Percentiles rank a stretch among this genome's conserved stretches.
Conservation (phyloP, 495 filamentous ascomycete species). For the Apodospora peruviana region DNA sequence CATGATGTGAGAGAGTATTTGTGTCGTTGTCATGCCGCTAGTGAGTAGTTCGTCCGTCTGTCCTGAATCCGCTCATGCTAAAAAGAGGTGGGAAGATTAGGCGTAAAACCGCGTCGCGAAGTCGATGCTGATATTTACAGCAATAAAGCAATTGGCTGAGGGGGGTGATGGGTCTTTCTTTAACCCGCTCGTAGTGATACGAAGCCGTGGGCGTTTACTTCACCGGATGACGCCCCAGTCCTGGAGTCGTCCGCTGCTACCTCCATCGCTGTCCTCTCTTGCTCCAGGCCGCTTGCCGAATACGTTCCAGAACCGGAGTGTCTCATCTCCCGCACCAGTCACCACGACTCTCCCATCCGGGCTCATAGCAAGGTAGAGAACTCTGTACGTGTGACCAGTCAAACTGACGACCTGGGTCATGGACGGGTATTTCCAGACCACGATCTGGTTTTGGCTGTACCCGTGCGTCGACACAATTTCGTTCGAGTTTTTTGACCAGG, state of each 20-base stretch:
- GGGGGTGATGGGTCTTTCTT: no score
- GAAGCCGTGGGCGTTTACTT: no score
- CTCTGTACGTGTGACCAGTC: conserved; percentile 93
- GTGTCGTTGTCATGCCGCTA: no score
- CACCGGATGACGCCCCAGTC: conserved; percentile 71
- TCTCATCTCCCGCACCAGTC: conserved; percentile 95
- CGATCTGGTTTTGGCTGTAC: conserved; percentile 97
- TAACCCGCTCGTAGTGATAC: no score
- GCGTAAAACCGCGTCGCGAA: no score
- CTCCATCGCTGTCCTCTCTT: conserved; percentile 42
- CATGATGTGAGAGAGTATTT: no score
- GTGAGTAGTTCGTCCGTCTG: no score
- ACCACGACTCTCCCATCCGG: conserved; percentile 91
- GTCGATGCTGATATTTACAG: no score
- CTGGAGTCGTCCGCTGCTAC: conserved; percentile 48
- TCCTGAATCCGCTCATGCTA: no score
- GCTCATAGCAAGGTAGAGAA: conserved; percentile 94
- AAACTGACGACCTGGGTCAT: conserved; percentile 95
- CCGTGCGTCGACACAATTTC: conserved; percentile 97
- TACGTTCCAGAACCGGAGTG: conserved; percentile 92
- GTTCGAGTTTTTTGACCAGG: conserved; percentile 92
- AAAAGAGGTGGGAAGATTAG: no score
- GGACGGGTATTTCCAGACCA: conserved; percentile 96
- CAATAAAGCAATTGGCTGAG: no score
- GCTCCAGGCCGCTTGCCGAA: conserved; percentile 64